These are phyloP conservation scores for Teratosphaeria epicoccoides DNA, from an alignment of 2,329 filamentous ascomycete species.

Conservation along the genomic window DNA sequence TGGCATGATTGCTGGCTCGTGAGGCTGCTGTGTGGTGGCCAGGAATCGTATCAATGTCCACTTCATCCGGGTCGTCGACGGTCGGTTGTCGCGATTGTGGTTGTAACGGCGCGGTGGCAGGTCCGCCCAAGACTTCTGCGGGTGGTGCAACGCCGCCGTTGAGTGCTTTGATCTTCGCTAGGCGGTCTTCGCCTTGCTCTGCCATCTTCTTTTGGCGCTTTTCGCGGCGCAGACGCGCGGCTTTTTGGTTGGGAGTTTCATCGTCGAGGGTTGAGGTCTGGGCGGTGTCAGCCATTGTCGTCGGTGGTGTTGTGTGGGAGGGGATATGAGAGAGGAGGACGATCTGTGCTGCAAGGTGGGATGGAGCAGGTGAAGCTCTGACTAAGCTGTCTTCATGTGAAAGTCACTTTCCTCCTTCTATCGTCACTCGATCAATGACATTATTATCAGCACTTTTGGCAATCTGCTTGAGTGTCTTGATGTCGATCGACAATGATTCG, in stretches of 20 bases:
- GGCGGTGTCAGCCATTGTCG: slow-evolving; percentile 21
- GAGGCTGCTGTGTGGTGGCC: slow-evolving; percentile 9
- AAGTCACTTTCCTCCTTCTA: neutral
- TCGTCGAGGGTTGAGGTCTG: slow-evolving; percentile 10
- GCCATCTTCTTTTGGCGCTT: slow-evolving; percentile 69
- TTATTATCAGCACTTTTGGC: no score
- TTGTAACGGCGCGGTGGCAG: slow-evolving; percentile 17
- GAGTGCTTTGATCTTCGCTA: slow-evolving; percentile 66
- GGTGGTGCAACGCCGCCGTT: slow-evolving; percentile 37
- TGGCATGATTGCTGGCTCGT: slow-evolving; percentile 5
- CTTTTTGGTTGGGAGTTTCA: slow-evolving; percentile 38
- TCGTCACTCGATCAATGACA: no score
- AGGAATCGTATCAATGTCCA: slow-evolving; percentile 57
- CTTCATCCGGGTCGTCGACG: slow-evolving; percentile 59
- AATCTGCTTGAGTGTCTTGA: no score
- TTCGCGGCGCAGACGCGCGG: slow-evolving; percentile 67
- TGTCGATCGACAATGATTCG: no score
- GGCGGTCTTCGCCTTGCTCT: slow-evolving; percentile 55
- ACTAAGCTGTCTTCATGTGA: neutral
- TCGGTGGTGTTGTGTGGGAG: neutral
- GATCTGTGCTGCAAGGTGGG: neutral
- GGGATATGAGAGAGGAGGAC: no score
- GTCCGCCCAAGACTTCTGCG: slow-evolving; percentile 22
- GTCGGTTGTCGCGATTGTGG: slow-evolving; percentile 20
- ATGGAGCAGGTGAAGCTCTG: neutral